Evolutionary conservation across 805 yeast genomes (phyloP).

Genomic region (Barnettozyma wickerhamii): DNA sequence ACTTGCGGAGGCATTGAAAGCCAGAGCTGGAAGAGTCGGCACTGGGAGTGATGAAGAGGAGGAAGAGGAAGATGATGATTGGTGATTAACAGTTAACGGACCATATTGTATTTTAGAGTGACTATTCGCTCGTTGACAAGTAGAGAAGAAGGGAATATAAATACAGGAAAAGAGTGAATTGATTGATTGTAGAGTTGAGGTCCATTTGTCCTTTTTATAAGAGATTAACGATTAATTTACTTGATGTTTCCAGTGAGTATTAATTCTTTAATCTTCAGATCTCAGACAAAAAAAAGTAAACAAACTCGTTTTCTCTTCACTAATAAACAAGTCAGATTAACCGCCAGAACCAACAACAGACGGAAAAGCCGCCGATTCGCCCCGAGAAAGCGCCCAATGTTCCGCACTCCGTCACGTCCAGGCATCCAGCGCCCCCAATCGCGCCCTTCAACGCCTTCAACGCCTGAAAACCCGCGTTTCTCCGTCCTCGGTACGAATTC

Average conservation of each 20-base stretch:
- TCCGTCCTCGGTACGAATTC: neutral
- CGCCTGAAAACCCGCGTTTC: neutral
- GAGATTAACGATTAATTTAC: too few species aligned
- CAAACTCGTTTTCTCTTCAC: too few species aligned
- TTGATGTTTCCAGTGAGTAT: too few species aligned
- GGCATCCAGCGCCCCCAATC: neutral
- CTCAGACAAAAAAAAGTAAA: neutral
- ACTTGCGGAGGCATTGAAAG: slow-evolving; percentile 81
- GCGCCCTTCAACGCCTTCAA: neutral
- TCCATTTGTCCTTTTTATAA: too few species aligned
- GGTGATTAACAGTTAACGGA: slow-evolving; percentile 41
- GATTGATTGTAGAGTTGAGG: too few species aligned
- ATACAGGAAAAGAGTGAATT: too few species aligned
- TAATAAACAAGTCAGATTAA: neutral
- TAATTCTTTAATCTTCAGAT: too few species aligned
- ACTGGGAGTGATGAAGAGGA: slow-evolving; percentile 65
- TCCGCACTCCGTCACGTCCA: neutral
- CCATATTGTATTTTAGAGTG: neutral
- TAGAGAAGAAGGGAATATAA: too few species aligned
- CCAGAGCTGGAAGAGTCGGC: slow-evolving; percentile 62
- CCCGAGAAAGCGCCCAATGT: neutral
- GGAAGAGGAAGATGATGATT: slow-evolving; percentile 71
- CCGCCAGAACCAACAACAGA: neutral
- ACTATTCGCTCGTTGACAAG: too few species aligned
- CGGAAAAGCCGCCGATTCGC: neutral